Conservation (phyloP, 2,329 filamentous ascomycete genomes). For the Fusarium pseudocircinatum region DNA sequence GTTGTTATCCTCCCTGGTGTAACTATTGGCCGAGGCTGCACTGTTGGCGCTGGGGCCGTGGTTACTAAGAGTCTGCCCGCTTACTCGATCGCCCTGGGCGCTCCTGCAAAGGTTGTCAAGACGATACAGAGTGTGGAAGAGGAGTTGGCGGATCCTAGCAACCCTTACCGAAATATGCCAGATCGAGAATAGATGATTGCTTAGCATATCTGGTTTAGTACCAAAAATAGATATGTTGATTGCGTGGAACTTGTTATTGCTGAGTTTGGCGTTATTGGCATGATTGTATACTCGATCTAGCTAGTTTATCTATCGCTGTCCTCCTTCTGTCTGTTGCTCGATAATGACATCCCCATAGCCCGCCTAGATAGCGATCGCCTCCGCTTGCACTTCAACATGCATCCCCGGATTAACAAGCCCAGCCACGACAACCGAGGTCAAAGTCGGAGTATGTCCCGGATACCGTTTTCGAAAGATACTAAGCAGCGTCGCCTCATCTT, state of each 20-base stretch:
- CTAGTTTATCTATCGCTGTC: background rate
- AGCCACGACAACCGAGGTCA: background rate
- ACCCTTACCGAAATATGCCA: slow-evolving; percentile 41
- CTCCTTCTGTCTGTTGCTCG: background rate
- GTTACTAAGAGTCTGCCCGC: slow-evolving; percentile 61
- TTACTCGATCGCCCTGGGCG: slow-evolving; percentile 59
- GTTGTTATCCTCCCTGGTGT: slow-evolving; percentile 62
- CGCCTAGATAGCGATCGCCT: background rate
- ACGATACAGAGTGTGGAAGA: slow-evolving; percentile 53
- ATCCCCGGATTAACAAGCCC: background rate
- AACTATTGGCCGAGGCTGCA: slow-evolving; percentile 62
- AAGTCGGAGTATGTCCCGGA: background rate
- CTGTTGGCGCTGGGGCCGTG: slow-evolving; percentile 60
- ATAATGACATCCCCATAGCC: too few relatives aligned
- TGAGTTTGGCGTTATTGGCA: background rate
- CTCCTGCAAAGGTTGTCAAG: slow-evolving; percentile 60
- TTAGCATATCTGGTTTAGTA: background rate
- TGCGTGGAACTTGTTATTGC: fast-evolving
- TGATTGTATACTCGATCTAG: background rate
- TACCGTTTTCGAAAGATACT: background rate
- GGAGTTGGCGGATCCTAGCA: slow-evolving; percentile 40
- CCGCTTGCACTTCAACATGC: background rate
- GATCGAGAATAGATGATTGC: slow-evolving; percentile 31
- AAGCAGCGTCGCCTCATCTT: fast-evolving
- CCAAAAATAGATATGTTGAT: background rate